Evolutionary conservation across 2,329 filamentous ascomycete genomes (phyloP), one percentile per base, ranked within the genome.

Genomic region (Fusarium nelsonii): DNA sequence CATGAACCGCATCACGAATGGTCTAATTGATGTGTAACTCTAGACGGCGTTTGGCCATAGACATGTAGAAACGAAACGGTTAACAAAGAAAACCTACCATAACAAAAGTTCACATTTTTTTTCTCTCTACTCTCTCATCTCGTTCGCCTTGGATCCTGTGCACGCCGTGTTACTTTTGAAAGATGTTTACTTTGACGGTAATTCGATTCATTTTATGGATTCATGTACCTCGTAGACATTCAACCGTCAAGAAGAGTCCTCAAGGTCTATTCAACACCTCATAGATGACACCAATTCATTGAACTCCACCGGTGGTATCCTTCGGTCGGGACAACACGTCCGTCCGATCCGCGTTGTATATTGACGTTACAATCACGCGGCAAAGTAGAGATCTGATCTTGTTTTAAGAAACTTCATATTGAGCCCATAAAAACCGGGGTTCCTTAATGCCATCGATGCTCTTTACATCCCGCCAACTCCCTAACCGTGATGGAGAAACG

Each of bases 401-500:
- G 60, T 59, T 67, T 76, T 75, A 69, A 76, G 75, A 75, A 76
- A 77, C 78, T 74, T 82, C 77, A 78, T 81, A 80, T 81, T 80
- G 80, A 81, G 77, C 80, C 80, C 80, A 78, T 79, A 77, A 79
- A 78, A 79, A 74, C 78, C 74, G 74, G 75, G 75, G 76, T 77
- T 78, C 77, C 78, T 78, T 78, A 78, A 77, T 81, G 79, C 79
- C 80, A 80, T 80, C 77, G 79, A 82, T 82, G 80, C 80, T 82
- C 78, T 80, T 79, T 81, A 81, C 81, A 81, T 80, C 79, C 81
- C 77, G 77, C 81, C 81, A 83, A 83, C 81, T 83, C 80, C 81
- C 80, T 77, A 79, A 80, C 80, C 79, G 77, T 80, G 77, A 81
- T 78, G 78, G 79, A 80, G 78, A 79, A 82, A 80, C 77, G 75